phyloP scores from a whole-genome alignment of 2,329 filamentous ascomycete genomes.

The Sphaerulina populicola region DNA sequence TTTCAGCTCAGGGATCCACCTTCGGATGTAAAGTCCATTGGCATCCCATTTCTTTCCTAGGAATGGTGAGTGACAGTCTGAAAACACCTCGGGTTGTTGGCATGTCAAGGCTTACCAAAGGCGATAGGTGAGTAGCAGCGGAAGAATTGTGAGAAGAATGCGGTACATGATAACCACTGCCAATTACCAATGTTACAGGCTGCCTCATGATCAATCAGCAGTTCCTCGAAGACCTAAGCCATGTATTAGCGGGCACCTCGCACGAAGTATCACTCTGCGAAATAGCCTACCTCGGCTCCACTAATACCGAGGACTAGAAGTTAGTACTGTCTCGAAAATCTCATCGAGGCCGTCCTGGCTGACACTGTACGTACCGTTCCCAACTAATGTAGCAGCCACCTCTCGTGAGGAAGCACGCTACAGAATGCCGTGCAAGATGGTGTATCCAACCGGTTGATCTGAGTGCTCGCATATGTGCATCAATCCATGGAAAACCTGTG shows the following conservation, averaged over 20 bases:
- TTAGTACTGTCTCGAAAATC: too few species aligned
- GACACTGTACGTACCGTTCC: conserved; percentile 46
- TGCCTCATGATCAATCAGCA: conserved; percentile 64
- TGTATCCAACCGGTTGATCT: conserved; percentile 68
- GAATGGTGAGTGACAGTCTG: background rate
- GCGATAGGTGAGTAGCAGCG: conserved; percentile 56
- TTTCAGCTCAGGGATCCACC: conserved; percentile 49
- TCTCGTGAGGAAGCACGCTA: conserved; percentile 71
- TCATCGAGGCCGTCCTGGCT: too few species aligned
- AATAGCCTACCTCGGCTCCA: background rate
- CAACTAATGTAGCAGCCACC: conserved; percentile 71
- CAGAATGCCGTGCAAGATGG: conserved; percentile 66
- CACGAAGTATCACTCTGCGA: background rate
- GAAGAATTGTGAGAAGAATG: conserved; percentile 66
- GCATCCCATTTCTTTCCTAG: conserved; percentile 62
- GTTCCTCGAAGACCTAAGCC: conserved; percentile 69
- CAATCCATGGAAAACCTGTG: conserved; percentile 74
- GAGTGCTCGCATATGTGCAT: conserved; percentile 70
- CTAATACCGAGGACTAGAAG: too few species aligned
- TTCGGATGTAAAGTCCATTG: conserved; percentile 54
- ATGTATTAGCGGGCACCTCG: conserved; percentile 34
- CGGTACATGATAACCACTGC: conserved; percentile 69
- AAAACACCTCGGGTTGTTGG: background rate
- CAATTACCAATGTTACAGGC: conserved; percentile 69
- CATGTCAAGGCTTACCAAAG: conserved; percentile 42